Base-by-base conservation (phyloP, 768 basidiomycete species). In the Mrakia hoshinonis region DNA sequence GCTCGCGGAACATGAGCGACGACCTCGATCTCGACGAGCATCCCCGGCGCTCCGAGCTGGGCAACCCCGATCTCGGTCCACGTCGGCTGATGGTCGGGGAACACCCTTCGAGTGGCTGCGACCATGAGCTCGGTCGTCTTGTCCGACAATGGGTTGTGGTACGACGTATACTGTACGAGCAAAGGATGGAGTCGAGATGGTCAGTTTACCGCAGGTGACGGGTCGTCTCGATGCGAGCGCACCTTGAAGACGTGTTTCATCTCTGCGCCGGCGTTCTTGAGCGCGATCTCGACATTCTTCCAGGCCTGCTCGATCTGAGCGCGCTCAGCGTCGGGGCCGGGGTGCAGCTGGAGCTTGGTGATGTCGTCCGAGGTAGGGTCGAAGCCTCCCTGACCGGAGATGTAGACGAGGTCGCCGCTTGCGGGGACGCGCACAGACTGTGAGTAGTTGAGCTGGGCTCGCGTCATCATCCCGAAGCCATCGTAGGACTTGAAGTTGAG, bases 281-380 rank as follows among this genome's bases (percentile, higher is more conserved):
- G 62, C 20, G 48, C 60, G 1, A 54, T 6, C 55, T 73, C 47
- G 38, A 73, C 72, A 31, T 73, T 69, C 36, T 54, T 34, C 49
- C 68, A 73, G 18, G 72, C 72, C 51, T 73, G 67, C 48, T 64
- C 67, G 39, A 73, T 62, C 38, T 73, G 67, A 2, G 46, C 62
- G 12, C 22, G 31, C 15, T 47, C 15, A 9, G 62, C 72, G 4
- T 49, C 31, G 18, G n/a, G 20, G 48, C 48, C 29, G 29, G 24
- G 51, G 36, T 46, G 26, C 10, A 13, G 24, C 10, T n/a, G 31
- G 24, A 29, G 46, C 4, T 46, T 47, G 46, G 46, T n/a, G 46
- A 20, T 65, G 12, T 47, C 64, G 49, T 46, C 64, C 38, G 22
- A 64, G 38, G 38, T 10, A 24, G 11, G 22, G 38, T 7, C 22